Evolutionary conservation across 192 early-diverging fungal genomes (phyloP).

Genomic region (Geranomyces variabilis): DNA sequence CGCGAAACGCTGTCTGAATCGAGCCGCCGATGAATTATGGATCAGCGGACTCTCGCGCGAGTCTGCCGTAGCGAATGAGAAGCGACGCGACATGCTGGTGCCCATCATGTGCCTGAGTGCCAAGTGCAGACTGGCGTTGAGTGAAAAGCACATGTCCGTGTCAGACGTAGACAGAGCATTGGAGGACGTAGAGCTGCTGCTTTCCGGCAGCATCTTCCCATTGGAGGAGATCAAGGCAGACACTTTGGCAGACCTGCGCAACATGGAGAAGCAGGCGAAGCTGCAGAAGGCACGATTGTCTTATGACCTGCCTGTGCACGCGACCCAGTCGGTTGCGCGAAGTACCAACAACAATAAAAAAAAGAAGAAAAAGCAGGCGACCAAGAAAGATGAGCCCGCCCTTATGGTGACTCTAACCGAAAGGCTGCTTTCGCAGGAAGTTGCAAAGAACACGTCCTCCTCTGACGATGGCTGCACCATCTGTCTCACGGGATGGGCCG

Average conservation of each 20-base stretch:
- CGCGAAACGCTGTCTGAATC: no score
- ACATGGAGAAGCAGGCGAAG: background rate
- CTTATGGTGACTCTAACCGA: no score
- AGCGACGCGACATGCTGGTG: background rate
- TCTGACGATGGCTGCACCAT: conserved; percentile 3
- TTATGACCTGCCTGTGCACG: background rate
- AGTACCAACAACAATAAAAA: background rate
- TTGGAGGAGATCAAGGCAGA: background rate
- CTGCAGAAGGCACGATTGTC: background rate
- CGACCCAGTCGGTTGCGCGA: background rate
- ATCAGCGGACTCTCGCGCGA: no score
- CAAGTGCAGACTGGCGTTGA: background rate
- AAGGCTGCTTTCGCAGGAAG: background rate
- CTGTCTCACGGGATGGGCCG: background rate
- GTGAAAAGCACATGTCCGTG: background rate
- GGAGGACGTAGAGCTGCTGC: background rate
- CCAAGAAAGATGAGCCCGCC: no score
- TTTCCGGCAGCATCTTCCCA: background rate
- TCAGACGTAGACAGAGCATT: background rate
- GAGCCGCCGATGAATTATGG: no score
- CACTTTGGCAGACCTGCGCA: background rate
- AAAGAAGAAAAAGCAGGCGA: no score
- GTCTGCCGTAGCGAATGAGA: no score
- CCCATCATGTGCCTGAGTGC: background rate
- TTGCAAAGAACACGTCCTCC: background rate